These are phyloP conservation scores for Saccharomyces hybrid DNA, from an alignment of 1,139 yeast genomes.

Conservation along the genomic window DNA sequence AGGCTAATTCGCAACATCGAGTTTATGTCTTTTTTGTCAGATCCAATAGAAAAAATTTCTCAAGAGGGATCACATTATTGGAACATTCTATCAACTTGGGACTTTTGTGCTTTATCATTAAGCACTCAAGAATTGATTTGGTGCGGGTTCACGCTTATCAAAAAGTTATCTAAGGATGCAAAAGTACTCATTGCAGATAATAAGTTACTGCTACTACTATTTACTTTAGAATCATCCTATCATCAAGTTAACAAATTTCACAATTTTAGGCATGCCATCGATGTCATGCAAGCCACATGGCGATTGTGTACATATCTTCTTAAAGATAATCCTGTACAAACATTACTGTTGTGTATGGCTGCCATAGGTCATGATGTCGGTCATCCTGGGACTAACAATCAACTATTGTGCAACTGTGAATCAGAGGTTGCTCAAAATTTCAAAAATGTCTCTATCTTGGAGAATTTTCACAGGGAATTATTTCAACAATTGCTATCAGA, in stretches of 20 bases:
- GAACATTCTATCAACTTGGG: slow-evolving; percentile 22
- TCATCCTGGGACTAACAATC: slow-evolving; percentile 90
- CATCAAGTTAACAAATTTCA: slow-evolving; percentile 85
- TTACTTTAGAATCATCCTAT: slow-evolving; percentile 55
- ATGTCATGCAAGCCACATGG: slow-evolving; percentile 80
- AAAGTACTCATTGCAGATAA: slow-evolving; percentile 16
- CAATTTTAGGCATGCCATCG: slow-evolving; percentile 91
- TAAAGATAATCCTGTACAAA: slow-evolving; percentile 10
- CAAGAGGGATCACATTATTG: slow-evolving; percentile 14
- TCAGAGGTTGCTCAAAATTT: slow-evolving; percentile 61
- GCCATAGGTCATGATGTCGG: slow-evolving; percentile 95
- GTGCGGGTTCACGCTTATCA: slow-evolving; percentile 23
- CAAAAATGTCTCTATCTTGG: slow-evolving; percentile 65
- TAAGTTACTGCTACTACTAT: slow-evolving; percentile 20
- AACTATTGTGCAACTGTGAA: slow-evolving; percentile 51
- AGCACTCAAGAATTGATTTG: slow-evolving; percentile 23
- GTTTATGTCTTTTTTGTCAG: background rate
- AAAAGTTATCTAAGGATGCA: slow-evolving; percentile 16
- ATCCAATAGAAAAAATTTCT: background rate
- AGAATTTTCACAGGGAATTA: slow-evolving; percentile 73
- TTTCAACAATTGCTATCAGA: slow-evolving; percentile 52
- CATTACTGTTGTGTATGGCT: slow-evolving; percentile 48
- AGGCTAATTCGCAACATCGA: background rate
- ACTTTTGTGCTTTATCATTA: slow-evolving; percentile 25
- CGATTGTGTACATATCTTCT: slow-evolving; percentile 17